Conservation (phyloP, 2,329 filamentous ascomycete genomes). For the Spiromastix sp. region DNA sequence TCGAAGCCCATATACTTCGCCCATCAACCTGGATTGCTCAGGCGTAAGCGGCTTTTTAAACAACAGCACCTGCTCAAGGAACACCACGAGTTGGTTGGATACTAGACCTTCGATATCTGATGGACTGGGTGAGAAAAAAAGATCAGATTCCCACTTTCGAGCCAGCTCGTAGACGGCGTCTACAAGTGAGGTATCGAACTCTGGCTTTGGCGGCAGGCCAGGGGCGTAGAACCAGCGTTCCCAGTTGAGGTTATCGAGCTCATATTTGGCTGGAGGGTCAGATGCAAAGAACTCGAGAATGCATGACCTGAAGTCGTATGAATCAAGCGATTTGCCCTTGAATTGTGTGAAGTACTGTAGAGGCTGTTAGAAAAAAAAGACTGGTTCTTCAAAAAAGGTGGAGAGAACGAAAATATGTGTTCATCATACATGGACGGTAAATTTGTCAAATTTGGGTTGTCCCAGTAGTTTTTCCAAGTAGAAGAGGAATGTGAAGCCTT, state of each 20-base stretch:
- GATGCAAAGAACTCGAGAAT: constrained; percentile 73
- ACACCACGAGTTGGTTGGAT: constrained; percentile 83
- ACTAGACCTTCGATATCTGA: constrained; percentile 65
- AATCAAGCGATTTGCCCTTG: constrained; percentile 79
- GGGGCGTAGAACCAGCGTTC: constrained; percentile 80
- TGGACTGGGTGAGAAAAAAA: constrained; percentile 48
- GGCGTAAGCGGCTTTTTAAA: constrained; percentile 54
- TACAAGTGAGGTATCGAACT: constrained; percentile 80
- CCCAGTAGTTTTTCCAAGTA: constrained; percentile 79
- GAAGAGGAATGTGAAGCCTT: constrained; percentile 90
- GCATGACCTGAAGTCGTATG: constrained; percentile 85
- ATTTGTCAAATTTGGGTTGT: constrained; percentile 80
- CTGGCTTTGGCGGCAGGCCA: constrained; percentile 78
- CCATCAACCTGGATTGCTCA: constrained; percentile 60
- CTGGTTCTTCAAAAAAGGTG: neutral
- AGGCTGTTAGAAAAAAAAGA: neutral
- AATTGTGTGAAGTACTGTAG: constrained; percentile 69
- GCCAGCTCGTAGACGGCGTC: constrained; percentile 77
- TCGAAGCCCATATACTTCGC: constrained; percentile 60
- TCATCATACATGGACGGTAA: constrained; percentile 66
- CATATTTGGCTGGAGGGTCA: constrained; percentile 52
- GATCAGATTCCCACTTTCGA: constrained; percentile 61
- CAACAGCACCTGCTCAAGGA: constrained; percentile 68
- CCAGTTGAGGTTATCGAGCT: constrained; percentile 71
- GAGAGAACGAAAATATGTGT: neutral